A percentile compares a stretch with the other conserved stretches of the same genome.
These are phyloP conservation scores for Udeniomyces megalosporus DNA, from an alignment of 768 basidiomycete species.

Conservation along the genomic window DNA sequence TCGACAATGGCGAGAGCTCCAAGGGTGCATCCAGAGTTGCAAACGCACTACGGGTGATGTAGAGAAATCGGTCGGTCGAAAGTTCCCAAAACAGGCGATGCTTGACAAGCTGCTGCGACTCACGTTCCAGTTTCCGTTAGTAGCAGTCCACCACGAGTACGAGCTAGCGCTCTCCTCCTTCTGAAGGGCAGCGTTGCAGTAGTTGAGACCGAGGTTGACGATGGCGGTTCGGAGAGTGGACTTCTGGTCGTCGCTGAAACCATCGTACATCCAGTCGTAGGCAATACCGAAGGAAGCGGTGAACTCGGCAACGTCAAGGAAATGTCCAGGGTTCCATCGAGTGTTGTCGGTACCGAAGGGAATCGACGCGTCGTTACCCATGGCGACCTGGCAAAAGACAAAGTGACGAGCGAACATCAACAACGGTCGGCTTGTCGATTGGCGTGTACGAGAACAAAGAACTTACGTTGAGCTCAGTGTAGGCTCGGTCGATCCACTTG, in stretches of 20 bases:
- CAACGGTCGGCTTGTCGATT: no score
- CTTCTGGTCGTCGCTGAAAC: slow-evolving; percentile 60
- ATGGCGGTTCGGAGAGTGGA: slow-evolving; percentile 50
- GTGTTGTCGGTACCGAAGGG: slow-evolving; percentile 47
- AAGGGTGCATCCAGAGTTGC: slow-evolving; percentile 76
- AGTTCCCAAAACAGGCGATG: no score
- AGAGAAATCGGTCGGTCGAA: not conserved
- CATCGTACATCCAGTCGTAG: slow-evolving; percentile 90
- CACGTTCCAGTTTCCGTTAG: slow-evolving; percentile 86
- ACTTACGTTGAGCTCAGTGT: slow-evolving; percentile 63
- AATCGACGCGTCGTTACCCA: slow-evolving; percentile 45
- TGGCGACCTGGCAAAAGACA: slow-evolving; percentile 43
- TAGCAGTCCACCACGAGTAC: slow-evolving; percentile 61
- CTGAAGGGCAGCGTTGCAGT: slow-evolving; percentile 44
- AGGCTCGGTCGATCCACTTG: slow-evolving; percentile 73
- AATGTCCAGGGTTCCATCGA: slow-evolving; percentile 71
- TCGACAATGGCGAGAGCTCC: slow-evolving; percentile 78
- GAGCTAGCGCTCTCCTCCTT: slow-evolving; percentile 22
- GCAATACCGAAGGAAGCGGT: slow-evolving; percentile 76
- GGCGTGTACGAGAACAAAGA: not conserved
- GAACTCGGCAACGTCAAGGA: slow-evolving; percentile 70
- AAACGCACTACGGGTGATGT: slow-evolving; percentile 26
- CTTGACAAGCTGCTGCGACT: no score
- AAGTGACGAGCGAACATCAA: not conserved
- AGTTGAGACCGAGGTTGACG: slow-evolving; percentile 57